These are phyloP conservation scores for Neofusicoccum ribis DNA, from an alignment of 2,329 filamentous ascomycete genomes.

Conservation along the genomic window DNA sequence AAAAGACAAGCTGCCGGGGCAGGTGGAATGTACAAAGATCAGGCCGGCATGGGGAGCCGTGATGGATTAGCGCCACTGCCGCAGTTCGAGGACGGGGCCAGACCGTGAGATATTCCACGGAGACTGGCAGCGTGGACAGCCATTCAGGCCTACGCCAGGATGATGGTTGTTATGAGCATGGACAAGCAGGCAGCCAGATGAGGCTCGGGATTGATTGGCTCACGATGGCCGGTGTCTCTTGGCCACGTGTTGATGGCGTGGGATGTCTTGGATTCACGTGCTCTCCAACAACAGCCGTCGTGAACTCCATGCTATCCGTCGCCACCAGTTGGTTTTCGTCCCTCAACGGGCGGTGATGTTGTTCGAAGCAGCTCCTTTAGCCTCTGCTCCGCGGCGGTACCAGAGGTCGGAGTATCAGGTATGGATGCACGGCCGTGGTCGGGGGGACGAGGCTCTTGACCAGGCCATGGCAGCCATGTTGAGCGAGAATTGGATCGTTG, in stretches of 20 bases:
- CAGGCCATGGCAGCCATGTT: slow-evolving; percentile 12
- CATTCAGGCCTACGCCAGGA: not conserved
- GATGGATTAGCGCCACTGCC: not conserved
- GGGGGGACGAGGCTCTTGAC: not conserved
- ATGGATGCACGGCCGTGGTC: not conserved
- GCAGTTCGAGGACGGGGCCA: not conserved
- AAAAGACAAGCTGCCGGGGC: not conserved
- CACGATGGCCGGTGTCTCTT: not conserved
- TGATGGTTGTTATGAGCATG: not conserved
- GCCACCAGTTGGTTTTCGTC: not conserved
- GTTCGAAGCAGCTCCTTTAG: slow-evolving; percentile 8
- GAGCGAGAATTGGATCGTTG: not conserved
- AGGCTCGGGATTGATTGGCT: not conserved
- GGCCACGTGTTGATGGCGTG: not conserved
- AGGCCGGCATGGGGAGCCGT: not conserved
- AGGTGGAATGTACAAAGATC: not conserved
- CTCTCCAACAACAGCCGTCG: not conserved
- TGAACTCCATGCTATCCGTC: not conserved
- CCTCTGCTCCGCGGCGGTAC: not conserved
- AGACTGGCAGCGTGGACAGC: not conserved
- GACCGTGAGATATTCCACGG: not conserved
- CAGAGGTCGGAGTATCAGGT: not conserved
- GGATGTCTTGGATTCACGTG: not conserved
- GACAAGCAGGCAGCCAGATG: not conserved
- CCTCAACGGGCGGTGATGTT: not conserved